Base-by-base conservation (phyloP, 1,284 basidiomycete species). In the Clitocybe nebularis region DNA sequence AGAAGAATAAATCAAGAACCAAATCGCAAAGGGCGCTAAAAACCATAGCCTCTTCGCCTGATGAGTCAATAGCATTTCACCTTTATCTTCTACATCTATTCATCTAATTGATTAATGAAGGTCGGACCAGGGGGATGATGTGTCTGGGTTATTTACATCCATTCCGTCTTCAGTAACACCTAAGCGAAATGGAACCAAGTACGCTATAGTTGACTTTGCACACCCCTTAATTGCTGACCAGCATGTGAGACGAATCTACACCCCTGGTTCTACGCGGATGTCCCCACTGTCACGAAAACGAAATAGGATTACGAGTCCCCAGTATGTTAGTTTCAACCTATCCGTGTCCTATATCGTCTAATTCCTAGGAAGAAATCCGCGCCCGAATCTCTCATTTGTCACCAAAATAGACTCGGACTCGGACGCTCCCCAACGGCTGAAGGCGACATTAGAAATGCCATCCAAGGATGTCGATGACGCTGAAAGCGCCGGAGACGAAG, bases 111-210 rank as follows among this genome's bases (percentile, higher is more conserved):
- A 59, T 58, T 3, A n/a, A n/a, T n/a, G n/a, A n/a, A n/a, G n/a
- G n/a, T n/a, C n/a, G n/a, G n/a, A n/a, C n/a, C n/a, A n/a, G n/a
- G 61, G 59, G 1, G 59, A 61, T 0, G 66, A 62, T 4, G 61
- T 62, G 5, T 46, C 41, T 6, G 53, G 50, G 14, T 47, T 56
- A 32, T 39, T 21, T 13, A 38, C 47, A 24, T 41, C 47, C 20
- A 23, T 41, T 42, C 44, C 34, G n/a, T 3, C n/a, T 11, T 38
- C 30, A n/a, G 25, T 22, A 9, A 49, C 52, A 5, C 51, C 52
- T 4, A 52, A 50, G 40, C 43, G 33, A 30, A 55, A 54, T 33
- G 50, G 50, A 13, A 35, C 49, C 5, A 55, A 55, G 54, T 55
- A 23, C 17, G 50, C 45, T 2, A 19, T 24, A 16, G 2, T 19